phyloP scores from a whole-genome alignment of 2,329 filamentous ascomycete species.

The Phialophora tarda region DNA sequence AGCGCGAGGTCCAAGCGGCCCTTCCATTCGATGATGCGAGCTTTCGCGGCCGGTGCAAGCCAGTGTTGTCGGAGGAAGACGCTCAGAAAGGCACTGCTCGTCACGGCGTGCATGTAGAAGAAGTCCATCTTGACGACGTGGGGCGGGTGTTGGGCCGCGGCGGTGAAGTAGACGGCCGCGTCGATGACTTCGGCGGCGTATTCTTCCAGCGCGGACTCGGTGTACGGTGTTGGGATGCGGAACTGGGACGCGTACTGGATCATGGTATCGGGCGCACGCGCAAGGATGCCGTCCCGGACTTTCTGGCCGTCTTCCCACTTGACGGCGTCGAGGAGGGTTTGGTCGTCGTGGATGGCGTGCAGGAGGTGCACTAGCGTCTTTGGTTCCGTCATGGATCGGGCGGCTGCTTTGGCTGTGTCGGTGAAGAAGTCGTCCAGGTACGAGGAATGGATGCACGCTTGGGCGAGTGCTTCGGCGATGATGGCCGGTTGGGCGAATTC shows the following conservation, averaged over 20 bases:
- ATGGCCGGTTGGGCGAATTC: slow-evolving; percentile 16
- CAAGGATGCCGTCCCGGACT: slow-evolving; percentile 13
- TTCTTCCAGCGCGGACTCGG: neutral
- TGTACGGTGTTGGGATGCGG: neutral
- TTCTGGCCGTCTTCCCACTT: slow-evolving; percentile 15
- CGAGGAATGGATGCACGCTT: slow-evolving; percentile 12
- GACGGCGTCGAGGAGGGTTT: slow-evolving; percentile 1
- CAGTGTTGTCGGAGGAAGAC: slow-evolving; percentile 12
- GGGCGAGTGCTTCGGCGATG: slow-evolving; percentile 13
- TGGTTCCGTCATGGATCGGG: neutral
- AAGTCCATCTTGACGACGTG: slow-evolving; percentile 16
- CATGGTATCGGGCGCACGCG: slow-evolving; percentile 7
- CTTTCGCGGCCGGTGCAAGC: slow-evolving; percentile 2
- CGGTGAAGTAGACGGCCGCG: slow-evolving; percentile 13
- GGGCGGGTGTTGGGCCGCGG: slow-evolving; percentile 7
- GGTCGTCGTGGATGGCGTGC: neutral
- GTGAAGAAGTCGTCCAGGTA: slow-evolving; percentile 17
- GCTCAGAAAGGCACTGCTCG: slow-evolving; percentile 7
- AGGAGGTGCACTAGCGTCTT: slow-evolving; percentile 8
- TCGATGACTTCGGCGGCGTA: slow-evolving; percentile 16
- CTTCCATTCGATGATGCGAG: slow-evolving; percentile 11
- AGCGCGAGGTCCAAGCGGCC: slow-evolving; percentile 13
- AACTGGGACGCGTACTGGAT: slow-evolving; percentile 4
- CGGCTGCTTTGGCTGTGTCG: neutral
- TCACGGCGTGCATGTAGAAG: slow-evolving; percentile 21